Evolutionary conservation across 2,329 filamentous ascomycete genomes (phyloP).

Genomic region (Colletotrichum sojae): DNA sequence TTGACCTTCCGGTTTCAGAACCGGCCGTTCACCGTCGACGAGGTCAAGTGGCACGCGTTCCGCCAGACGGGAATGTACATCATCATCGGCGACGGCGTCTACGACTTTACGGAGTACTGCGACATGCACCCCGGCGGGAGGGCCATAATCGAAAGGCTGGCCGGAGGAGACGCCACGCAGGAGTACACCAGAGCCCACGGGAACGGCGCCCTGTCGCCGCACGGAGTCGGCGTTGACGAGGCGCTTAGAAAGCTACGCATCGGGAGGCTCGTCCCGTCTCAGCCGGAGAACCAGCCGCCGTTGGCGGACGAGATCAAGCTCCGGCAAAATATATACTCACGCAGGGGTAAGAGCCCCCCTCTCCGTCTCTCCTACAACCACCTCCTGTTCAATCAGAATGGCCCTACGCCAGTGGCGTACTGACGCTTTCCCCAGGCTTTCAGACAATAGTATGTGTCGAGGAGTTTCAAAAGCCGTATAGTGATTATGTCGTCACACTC

Average conservation of each 20-base stretch:
- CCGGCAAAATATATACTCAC: not conserved
- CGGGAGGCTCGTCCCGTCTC: not conserved
- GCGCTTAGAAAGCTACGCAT: not conserved
- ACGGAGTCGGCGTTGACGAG: too few species aligned
- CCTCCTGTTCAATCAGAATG: too few species aligned
- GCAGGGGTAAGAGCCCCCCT: not conserved
- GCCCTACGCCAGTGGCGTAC: too few species aligned
- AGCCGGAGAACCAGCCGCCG: not conserved
- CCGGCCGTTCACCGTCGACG: not conserved
- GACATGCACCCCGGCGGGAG: slow-evolving; percentile 23
- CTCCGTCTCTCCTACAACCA: too few species aligned
- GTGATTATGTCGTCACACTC: not conserved
- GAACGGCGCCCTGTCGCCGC: not conserved
- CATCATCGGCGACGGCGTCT: slow-evolving; percentile 16
- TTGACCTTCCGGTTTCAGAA: not conserved
- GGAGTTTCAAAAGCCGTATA: too few species aligned
- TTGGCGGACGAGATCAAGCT: not conserved
- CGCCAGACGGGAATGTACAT: slow-evolving; percentile 9
- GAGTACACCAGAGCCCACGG: not conserved
- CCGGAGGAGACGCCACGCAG: not conserved
- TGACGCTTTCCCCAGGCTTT: too few species aligned
- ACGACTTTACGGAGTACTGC: slow-evolving; percentile 31
- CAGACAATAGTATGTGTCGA: too few species aligned
- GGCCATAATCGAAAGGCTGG: not conserved
- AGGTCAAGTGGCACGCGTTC: slow-evolving; percentile 23